Evolutionary conservation across 1,139 yeast species (phyloP), one percentile per base, ranked within the genome.

Genomic region (Blastobotrys aristatus): DNA sequence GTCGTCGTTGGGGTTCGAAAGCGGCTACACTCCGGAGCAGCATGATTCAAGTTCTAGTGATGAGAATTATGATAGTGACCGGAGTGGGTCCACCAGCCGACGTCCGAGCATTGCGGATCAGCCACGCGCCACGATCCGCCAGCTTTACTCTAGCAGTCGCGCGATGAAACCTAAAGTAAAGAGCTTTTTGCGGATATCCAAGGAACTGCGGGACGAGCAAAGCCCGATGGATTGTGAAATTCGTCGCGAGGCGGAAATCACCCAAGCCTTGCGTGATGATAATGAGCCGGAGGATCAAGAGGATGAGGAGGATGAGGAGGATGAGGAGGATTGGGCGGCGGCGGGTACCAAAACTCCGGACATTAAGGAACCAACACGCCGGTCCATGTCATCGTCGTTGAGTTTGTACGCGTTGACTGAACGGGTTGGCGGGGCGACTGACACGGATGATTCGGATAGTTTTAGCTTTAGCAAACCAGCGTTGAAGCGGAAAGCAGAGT

Each of bases 211-310:
- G 26, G 64, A 62, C 17, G 69, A 65, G 51, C 31, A 50, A 49
- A 52, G 64, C 16, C 69, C 69, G 1, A 48, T 60, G 32, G 69
- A 63, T 37, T 61, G 53, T 34, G 69, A 65, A 50, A 59, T 66
- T 36, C 53, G 57, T 43, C 61, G 55, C 4, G 69, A 65, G 46
- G 66, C 67, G 1, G 65, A 61, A 32, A 53, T 64, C 27, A 64
- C 69, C 21, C 49, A 54, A 21, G 59, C 65, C 13, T 50, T 65
- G 24, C 52, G 67, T 16, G 64, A 57, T 1, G 64, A 54, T 40
- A 50, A 49, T 40, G 44, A 44, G 10, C 40, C 21, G 5, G 30
- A 22, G 13, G 31, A 37, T 3, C 3, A 24, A 2, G 43, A 39
- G 21, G 43, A 39, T 39, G 14, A 29, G 4, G 32, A 39, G 26